phyloP scores from a whole-genome alignment of 2,329 filamentous ascomycete genomes.

The Monosporascus sp. region DNA sequence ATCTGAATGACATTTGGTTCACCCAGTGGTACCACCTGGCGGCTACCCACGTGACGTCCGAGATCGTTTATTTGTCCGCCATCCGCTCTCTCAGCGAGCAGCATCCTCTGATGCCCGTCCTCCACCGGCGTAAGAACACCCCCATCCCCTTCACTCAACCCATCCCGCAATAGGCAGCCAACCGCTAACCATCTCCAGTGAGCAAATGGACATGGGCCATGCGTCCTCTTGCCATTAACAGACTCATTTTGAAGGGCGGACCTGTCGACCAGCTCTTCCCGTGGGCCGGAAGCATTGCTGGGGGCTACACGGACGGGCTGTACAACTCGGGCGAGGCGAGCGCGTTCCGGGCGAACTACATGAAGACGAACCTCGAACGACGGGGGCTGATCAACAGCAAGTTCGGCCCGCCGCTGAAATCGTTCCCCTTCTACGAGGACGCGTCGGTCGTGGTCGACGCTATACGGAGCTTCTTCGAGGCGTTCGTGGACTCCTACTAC shows the following conservation, averaged over 20 bases:
- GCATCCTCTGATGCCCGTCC: slow-evolving; percentile 38
- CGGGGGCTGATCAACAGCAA: slow-evolving; percentile 35
- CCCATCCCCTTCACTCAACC: too few relatives aligned
- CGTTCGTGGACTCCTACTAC: slow-evolving; percentile 42
- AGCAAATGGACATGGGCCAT: slow-evolving; percentile 27
- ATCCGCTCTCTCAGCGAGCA: slow-evolving; percentile 38
- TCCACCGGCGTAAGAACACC: slow-evolving; percentile 28
- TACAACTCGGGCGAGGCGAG: slow-evolving; percentile 25
- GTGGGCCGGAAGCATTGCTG: slow-evolving; percentile 23
- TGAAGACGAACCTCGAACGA: slow-evolving; percentile 29
- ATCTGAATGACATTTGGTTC: slow-evolving; percentile 42
- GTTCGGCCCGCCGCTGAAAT: slow-evolving; percentile 30
- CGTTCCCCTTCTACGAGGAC: slow-evolving; percentile 42
- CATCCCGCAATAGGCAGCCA: neutral
- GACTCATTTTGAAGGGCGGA: slow-evolving; percentile 25
- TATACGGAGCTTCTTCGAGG: slow-evolving; percentile 32
- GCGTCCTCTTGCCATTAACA: slow-evolving; percentile 19
- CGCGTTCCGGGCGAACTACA: slow-evolving; percentile 33
- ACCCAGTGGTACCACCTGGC: slow-evolving; percentile 39
- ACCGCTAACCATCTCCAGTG: slow-evolving; percentile 13
- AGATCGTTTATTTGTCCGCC: slow-evolving; percentile 39
- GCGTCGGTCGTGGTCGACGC: slow-evolving; percentile 29
- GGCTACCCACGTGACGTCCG: slow-evolving; percentile 36
- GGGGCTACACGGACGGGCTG: slow-evolving; percentile 21
- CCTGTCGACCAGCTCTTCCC: slow-evolving; percentile 28